phyloP scores from a whole-genome alignment of 2,329 filamentous ascomycete genomes.

The Pestalotiopsis fici region DNA sequence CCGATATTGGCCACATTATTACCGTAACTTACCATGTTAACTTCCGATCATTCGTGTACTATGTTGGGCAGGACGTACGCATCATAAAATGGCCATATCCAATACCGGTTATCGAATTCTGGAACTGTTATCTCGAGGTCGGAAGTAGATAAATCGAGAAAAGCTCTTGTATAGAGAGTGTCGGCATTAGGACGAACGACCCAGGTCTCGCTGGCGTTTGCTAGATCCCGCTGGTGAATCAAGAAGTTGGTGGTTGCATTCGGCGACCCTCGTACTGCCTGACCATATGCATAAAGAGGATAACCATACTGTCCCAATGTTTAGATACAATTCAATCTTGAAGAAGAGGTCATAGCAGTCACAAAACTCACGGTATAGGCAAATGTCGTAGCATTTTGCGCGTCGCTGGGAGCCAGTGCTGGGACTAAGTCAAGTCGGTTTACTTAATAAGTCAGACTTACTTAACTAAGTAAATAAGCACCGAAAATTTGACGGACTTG shows the following conservation, averaged over 20 bases:
- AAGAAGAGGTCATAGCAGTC: background rate
- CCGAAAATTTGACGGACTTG: too few species aligned
- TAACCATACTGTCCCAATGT: background rate
- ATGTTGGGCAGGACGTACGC: background rate
- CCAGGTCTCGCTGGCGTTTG: background rate
- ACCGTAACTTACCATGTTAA: background rate
- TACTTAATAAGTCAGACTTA: too few species aligned
- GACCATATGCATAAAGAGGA: background rate
- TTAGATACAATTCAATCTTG: background rate
- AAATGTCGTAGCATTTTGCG: background rate
- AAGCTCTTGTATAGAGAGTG: background rate
- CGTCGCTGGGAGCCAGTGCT: background rate
- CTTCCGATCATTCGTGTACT: background rate
- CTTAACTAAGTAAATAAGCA: too few species aligned
- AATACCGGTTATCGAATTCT: background rate
- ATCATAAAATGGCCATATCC: background rate
- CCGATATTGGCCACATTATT: background rate
- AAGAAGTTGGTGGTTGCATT: background rate
- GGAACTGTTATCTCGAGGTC: background rate
- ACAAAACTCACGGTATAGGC: background rate
- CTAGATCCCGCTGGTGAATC: background rate
- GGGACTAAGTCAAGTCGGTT: too few species aligned
- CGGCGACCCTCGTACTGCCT: background rate
- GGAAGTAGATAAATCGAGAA: background rate
- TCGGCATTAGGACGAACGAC: background rate